Base-by-base conservation (phyloP, 2,329 filamentous ascomycete species). In the Byssoonygena ceratinophila region DNA sequence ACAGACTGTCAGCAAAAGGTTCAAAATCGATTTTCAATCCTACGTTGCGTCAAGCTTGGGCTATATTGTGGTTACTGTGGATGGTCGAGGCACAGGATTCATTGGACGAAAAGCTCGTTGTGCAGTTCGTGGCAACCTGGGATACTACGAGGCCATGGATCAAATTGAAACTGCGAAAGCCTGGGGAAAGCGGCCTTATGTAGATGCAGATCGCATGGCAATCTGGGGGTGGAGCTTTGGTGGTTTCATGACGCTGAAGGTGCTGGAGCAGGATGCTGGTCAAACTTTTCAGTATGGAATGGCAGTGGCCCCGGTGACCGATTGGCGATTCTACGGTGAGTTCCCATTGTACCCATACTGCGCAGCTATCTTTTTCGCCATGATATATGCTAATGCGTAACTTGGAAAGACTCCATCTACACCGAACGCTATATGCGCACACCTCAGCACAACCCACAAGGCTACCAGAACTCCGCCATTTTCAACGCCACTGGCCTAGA, bases 211-310 rank as follows among this genome's bases (percentile, higher is more conserved):
- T 5, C 81, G 86, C 51, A 80, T 98, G 60, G 90, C 89, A 18
- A 94, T 98, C 64, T 98, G 92, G 92, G 92, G 92, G 45, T 98
- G 92, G 92, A 94, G 87, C 57, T 98, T 92, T 64, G 92, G 92
- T 54, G 92, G 92, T 9, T 98, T 94, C 74, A 86, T 87, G 75
- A 87, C 92, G 4, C 78, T 98, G 62, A 98, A 98, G 74, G 92
- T 88, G 1, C 81, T 98, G 11, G 92, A 98, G 74, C 79, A 81
- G 56, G 92, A 98, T 65, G 91, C 81, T 7, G 92, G 94, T 4
- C 68, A 81, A 64, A 97, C 90, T 0, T 98, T 96, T 73, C 83
- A 83, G 58, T 98, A 98, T 67, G 94, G 92, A 60, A 95, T 98
- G 86, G 89, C 94, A 5, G 94, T 98, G 48, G 92, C 92, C 1